Evolutionary conservation across 306 rosid genomes (phyloP).

Genomic region (Leucaena leucocephala): DNA sequence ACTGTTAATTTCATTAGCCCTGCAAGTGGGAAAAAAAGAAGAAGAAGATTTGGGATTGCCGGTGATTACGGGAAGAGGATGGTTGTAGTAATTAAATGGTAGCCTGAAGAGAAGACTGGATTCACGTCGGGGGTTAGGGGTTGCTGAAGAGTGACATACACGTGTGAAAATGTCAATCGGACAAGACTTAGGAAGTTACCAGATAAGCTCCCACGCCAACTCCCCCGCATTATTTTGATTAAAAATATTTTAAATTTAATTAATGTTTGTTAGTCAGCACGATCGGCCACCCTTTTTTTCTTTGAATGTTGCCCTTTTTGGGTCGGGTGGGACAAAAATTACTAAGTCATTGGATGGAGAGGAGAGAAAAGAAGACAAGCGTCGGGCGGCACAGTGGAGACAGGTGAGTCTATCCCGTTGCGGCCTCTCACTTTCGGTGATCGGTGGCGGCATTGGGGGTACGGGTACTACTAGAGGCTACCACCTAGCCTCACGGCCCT

Average conservation of each 20-base stretch:
- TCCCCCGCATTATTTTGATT: not conserved
- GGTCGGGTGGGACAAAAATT: not conserved
- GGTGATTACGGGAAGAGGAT: not conserved
- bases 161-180: constrained; percentile 20
- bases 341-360: not conserved
- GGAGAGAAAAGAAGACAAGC: constrained; percentile 1
- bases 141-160: constrained; percentile 11
- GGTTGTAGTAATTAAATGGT: not conserved
- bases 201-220: constrained; percentile 21
- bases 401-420: constrained; percentile 9
- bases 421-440: constrained; percentile 33
- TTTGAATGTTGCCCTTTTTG: not conserved
- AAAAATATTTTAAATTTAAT: not conserved
- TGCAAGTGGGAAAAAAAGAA: too few relatives aligned
- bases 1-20: too few relatives aligned
- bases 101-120: not conserved
- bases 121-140: constrained; percentile 13
- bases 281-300: too few relatives aligned
- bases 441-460: constrained; percentile 32
- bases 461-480: not conserved
- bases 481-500: not conserved
- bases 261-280: not conserved
- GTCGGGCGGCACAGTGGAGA: constrained; percentile 19
- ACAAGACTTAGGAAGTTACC: constrained; percentile 43
- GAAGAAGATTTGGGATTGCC: not conserved